Base-by-base conservation (phyloP, 2,329 filamentous ascomycete species). In the Fusarium citri region DNA sequence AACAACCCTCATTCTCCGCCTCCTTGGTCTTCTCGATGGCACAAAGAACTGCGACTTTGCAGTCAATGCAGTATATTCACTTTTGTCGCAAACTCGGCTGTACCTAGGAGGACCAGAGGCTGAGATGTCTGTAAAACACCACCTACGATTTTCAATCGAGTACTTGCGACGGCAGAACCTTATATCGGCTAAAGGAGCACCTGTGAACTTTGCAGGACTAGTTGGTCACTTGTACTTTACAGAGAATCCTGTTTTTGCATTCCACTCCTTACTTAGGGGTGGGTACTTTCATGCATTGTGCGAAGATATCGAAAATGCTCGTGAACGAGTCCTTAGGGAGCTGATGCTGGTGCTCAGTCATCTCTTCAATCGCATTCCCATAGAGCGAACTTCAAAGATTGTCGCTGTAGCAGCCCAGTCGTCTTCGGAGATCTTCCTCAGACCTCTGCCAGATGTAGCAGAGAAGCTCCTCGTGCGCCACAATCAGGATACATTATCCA, bases 121-220 rank as follows among this genome's bases (percentile, higher is more conserved):
- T 53, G 89, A 89, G 73, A 87, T 90, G 76, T 87, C 91, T 3
- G 88, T 94, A 2, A 85, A 92, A 54, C 92, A 95, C 76, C 92
- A 94, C 74, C 78, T 95, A 9, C 87, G 92, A 6, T 95, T 95
- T 77, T 94, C 92, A 0, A 92, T 95, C 46, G 92, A 95, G 69
- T 95, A 94, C 72, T 83, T 95, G 1, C 86, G 91, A 22, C 84
- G 90, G 37, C 90, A 94, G 71, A 83, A 87, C 45, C 85, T 95
- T 0, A 82, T 95, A 11, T 88, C 87, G 6, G 77, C 81, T 0
- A 76, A 80, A 2, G 92, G 92, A 47, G 81, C 78, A 3, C 91
- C 92, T 0, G 79, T 94, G 15, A 92, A 94, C 76, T 93, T 94
- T 75, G 87, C 92, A 1, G 88, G 89, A 1, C 83, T 89, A 6